These are phyloP conservation scores for Chrysochromulina tobinii DNA, from an alignment of 78 protist genomes.

Conservation along the genomic window DNA sequence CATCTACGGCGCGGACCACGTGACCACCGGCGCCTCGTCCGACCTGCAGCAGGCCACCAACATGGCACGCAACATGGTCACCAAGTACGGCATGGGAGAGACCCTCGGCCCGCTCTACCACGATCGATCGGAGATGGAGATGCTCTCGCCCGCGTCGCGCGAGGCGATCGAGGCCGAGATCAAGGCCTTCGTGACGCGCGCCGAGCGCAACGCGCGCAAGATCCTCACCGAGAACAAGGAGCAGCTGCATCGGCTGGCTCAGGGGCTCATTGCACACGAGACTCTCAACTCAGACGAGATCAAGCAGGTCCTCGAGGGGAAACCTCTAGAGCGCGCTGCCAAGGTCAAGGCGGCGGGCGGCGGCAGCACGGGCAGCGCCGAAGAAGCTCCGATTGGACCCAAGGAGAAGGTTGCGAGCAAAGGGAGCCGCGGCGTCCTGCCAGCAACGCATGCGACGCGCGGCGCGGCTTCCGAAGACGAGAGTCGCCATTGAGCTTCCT, in stretches of 20 bases:
- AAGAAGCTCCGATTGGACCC: too few species aligned
- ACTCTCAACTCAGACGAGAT: not conserved
- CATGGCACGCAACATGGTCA: slow-evolving; percentile 72
- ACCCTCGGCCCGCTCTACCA: slow-evolving; percentile 18
- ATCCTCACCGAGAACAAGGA: not conserved
- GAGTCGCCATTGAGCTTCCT: too few species aligned
- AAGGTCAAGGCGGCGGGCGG: too few species aligned
- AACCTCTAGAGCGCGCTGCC: not conserved
- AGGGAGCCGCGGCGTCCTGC: too few species aligned
- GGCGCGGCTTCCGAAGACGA: too few species aligned
- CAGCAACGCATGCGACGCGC: too few species aligned
- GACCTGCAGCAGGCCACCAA: slow-evolving; percentile 75
- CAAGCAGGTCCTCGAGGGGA: not conserved
- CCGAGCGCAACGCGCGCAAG: not conserved
- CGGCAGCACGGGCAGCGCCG: too few species aligned
- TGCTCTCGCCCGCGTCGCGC: not conserved
- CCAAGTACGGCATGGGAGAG: slow-evolving; percentile 49
- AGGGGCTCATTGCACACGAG: not conserved
- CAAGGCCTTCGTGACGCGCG: not conserved
- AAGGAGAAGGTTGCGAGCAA: too few species aligned
- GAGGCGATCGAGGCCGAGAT: slow-evolving; percentile 1
- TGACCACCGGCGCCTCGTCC: slow-evolving; percentile 93
- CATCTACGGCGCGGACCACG: slow-evolving; percentile 42
- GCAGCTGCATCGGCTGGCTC: not conserved
- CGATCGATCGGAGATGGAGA: not conserved